phyloP scores from a whole-genome alignment of 1,284 basidiomycete genomes.

The Cystobasidium sp. region DNA sequence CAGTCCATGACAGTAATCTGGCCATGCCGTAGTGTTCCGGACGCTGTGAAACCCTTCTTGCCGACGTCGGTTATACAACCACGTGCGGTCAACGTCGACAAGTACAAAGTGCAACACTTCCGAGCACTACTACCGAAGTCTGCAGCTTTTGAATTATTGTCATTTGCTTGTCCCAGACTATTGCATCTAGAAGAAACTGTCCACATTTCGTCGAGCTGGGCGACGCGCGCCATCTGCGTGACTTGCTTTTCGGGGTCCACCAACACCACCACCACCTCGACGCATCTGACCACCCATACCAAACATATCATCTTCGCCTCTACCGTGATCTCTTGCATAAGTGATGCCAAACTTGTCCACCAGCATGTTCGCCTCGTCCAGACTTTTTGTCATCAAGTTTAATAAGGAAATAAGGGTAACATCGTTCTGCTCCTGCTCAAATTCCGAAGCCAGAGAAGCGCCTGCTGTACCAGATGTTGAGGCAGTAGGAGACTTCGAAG shows the following conservation, averaged over 20 bases:
- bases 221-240: background rate
- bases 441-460: background rate
- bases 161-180: too few relatives aligned
- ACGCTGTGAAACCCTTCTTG: too few relatives aligned
- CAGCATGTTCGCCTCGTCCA: constrained; percentile 71
- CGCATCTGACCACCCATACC: background rate
- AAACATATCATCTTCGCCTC: constrained; percentile 31
- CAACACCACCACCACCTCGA: constrained; percentile 9
- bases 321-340: constrained; percentile 8
- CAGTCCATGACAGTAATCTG: too few relatives aligned
- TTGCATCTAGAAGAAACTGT: constrained; percentile 12
- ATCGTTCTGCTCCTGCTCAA: constrained; percentile 84
- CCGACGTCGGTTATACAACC: too few relatives aligned
- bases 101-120: too few relatives aligned
- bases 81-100: too few relatives aligned
- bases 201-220: background rate
- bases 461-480: constrained; percentile 57
- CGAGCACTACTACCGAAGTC: too few relatives aligned
- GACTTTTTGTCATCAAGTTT: constrained; percentile 81
- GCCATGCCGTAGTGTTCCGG: too few relatives aligned
- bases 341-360: constrained; percentile 38
- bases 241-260: background rate
- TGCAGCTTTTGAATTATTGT: too few relatives aligned
- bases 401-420: constrained; percentile 89
- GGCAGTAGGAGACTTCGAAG: constrained; percentile 81